These are phyloP conservation scores for Kurtzmaniella natalensis DNA, from an alignment of 1,139 yeast genomes.

Conservation along the genomic window DNA sequence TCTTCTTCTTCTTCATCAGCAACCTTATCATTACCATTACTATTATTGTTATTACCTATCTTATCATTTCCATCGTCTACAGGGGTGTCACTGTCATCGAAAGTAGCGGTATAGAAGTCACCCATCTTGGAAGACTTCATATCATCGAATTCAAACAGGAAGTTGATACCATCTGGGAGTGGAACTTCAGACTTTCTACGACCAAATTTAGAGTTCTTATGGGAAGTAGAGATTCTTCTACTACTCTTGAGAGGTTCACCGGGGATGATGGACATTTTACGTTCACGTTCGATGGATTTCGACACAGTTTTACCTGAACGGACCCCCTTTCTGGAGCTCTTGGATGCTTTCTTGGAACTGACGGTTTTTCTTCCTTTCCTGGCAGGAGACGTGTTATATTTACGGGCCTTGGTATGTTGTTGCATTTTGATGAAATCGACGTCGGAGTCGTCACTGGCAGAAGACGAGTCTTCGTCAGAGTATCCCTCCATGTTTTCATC, in stretches of 20 bases:
- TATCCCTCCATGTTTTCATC: slow-evolving; percentile 23
- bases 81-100: slow-evolving; percentile 1
- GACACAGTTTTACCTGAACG: slow-evolving; percentile 9
- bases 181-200: slow-evolving; percentile 38
- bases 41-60: slow-evolving; percentile 10
- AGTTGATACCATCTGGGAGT: slow-evolving; percentile 49
- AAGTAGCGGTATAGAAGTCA: too few relatives aligned
- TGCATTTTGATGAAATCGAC: slow-evolving; percentile 69
- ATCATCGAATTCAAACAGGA: slow-evolving; percentile 54
- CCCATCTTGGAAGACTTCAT: slow-evolving; percentile 3
- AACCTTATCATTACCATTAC: slow-evolving; percentile 15
- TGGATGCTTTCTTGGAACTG: slow-evolving; percentile 13
- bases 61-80: neutral
- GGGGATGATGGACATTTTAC: neutral
- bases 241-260: slow-evolving; percentile 8
- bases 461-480: slow-evolving; percentile 32
- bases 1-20: slow-evolving; percentile 15
- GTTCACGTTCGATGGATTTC: neutral
- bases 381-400: slow-evolving; percentile 40
- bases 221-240: slow-evolving; percentile 16
- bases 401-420: slow-evolving; percentile 53
- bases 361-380: slow-evolving; percentile 39
- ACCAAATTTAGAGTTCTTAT: slow-evolving; percentile 21
- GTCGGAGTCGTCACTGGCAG: slow-evolving; percentile 65
- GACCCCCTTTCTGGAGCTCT: slow-evolving; percentile 9